Base-by-base conservation (phyloP, 2,329 filamentous ascomycete genomes). In the Trichoderma brevicompactum region DNA sequence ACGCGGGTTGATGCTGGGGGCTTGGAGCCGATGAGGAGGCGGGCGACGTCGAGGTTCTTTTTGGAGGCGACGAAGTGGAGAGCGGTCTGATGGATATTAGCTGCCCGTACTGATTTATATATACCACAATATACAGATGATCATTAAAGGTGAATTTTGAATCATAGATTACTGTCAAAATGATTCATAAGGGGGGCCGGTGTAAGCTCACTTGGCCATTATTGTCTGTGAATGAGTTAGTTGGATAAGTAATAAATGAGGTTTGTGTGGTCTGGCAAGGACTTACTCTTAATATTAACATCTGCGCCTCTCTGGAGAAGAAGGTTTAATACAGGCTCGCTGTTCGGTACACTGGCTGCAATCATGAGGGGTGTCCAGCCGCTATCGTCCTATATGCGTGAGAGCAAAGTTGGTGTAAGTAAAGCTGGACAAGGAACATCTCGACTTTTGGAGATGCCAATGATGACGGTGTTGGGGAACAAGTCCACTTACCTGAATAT, bases 1-100 rank as follows among this genome's bases (percentile, higher is more conserved):
- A 94, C 84, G 32, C 94, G 83, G 1, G 93, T 87, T 5, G 89
- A 92, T 12, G 92, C 94, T 0, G 85, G 79, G 0, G 84, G 82
- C 65, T 91, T 90, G 71, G 88, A 83, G 17, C 85, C 83, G 44
- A 99, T 79, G n/a, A 99, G 85, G 65, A 87, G 87, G 55, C 89
- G 89, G 32, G 92, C 92, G 7, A 91, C 83, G 69, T 96, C 92
- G 50, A 97, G 81, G 74, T 96, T 94, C 72, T 87, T 87, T 78
- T 99, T 99, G 38, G 93, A 97, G 13, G 92, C 90, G 55, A 93
- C 88, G 74, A 98, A 97, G 78, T 98, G 94, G 19, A 99, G 85
- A 9, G 90, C 92, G 23, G 93, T 97, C 86, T 96, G 70, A 34
- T 19, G 38, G 28, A 13, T 41, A 41, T 64, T 40, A 64, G 52